Percentiles rank a stretch among this genome's conserved stretches.
These are phyloP conservation scores for Phytophthora tubulina DNA, from an alignment of 352 stramenopile genomes.

Conservation along the genomic window DNA sequence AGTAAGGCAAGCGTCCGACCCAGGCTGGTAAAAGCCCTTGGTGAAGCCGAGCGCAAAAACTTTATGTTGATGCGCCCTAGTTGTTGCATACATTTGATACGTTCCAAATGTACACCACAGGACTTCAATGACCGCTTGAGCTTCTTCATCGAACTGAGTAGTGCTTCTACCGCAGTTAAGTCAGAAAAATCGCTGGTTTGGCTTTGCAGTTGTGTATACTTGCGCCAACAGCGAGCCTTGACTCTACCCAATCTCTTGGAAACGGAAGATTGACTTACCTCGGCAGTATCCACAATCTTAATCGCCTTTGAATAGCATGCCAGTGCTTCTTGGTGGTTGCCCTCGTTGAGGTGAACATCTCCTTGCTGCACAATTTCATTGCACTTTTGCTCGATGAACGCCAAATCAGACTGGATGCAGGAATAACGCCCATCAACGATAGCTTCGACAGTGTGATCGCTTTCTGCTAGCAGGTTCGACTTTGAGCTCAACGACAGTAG, in stretches of 20 bases:
- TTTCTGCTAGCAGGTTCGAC: neutral
- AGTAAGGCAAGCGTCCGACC: constrained; percentile 45
- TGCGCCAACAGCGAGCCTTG: constrained; percentile 61
- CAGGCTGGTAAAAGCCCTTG: constrained; percentile 49
- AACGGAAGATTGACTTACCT: constrained; percentile 1
- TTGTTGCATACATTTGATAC: constrained; percentile 57
- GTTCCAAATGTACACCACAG: constrained; percentile 56
- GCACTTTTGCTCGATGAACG: constrained; percentile 53
- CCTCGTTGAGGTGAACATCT: constrained; percentile 42
- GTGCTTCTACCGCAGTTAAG: constrained; percentile 37
- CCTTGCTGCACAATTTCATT: constrained; percentile 58
- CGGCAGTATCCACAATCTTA: constrained; percentile 18
- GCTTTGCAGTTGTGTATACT: constrained; percentile 51
- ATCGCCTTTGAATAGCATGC: constrained; percentile 37
- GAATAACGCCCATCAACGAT: constrained; percentile 1
- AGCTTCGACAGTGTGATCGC: neutral
- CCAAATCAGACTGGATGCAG: constrained; percentile 36
- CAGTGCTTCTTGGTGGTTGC: constrained; percentile 34
- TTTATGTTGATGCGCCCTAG: constrained; percentile 51
- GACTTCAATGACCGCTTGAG: constrained; percentile 52
- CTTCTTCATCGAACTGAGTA: constrained; percentile 56
- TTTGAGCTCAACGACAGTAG: constrained; percentile 38
- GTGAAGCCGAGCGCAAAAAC: constrained; percentile 51
- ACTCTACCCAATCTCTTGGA: constrained; percentile 24
- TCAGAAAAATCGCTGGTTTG: constrained; percentile 31